A percentile compares a stretch with the other conserved stretches of the same genome.
Evolutionary conservation across 495 filamentous ascomycete species (phyloP).

Genomic region (Bombardia bombarda): DNA sequence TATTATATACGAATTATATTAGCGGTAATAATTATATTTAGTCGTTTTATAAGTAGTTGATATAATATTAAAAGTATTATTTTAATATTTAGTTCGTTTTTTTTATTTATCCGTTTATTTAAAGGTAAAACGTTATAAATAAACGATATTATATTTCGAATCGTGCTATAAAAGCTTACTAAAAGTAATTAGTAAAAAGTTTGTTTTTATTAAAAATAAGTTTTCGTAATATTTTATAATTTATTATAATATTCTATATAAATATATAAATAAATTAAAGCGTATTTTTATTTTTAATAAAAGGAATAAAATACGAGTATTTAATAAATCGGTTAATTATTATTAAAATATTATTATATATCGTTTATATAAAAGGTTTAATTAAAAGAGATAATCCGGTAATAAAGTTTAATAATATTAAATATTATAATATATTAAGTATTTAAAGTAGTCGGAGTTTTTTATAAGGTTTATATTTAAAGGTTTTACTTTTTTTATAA

Average conservation of each 20-base stretch:
- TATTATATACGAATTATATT: conserved; percentile 6
- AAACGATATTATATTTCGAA: conserved; percentile 12
- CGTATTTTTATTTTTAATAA: not conserved
- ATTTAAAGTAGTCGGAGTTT: not conserved
- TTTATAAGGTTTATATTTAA: conserved; percentile 1
- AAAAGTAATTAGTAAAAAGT: conserved; percentile 1
- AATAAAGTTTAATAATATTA: too few relatives aligned
- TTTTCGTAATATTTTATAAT: not conserved
- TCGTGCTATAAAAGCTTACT: not conserved
- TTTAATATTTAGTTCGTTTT: conserved; percentile 11
- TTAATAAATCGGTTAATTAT: not conserved
- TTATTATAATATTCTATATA: conserved; percentile 11
- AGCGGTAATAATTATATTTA: conserved; percentile 4
- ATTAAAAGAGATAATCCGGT: not conserved
- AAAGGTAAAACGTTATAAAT: conserved; percentile 21
- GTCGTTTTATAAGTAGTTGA: conserved; percentile 7
- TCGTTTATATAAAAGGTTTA: not conserved
- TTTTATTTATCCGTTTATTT: conserved; percentile 4
- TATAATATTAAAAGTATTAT: conserved; percentile 1
- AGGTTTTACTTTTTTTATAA: not conserved
- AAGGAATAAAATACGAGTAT: not conserved
- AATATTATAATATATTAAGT: not conserved
- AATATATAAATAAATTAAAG: not conserved
- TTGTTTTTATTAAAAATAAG: not conserved
- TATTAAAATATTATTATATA: not conserved